A percentile compares a stretch with the other conserved stretches of the same genome.
Conservation (phyloP, 2,329 filamentous ascomycete genomes). For the Corynespora cassiicola region DNA sequence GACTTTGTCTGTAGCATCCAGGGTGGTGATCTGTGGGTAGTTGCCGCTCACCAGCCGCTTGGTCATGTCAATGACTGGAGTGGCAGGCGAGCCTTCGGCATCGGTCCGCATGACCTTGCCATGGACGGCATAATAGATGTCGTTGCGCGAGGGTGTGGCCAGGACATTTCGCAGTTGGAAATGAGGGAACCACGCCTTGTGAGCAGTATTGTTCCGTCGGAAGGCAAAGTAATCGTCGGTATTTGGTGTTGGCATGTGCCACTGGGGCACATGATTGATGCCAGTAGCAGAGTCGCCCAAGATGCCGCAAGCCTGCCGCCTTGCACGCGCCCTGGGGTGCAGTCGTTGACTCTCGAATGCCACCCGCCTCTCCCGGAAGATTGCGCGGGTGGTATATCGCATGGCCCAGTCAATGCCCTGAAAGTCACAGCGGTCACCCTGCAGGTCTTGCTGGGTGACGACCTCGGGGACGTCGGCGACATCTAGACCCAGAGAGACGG, state of each 20-base stretch:
- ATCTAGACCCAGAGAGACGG: constrained; percentile 26
- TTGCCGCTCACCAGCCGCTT: constrained; percentile 46
- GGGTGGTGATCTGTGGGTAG: constrained; percentile 58
- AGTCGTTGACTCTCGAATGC: constrained; percentile 29
- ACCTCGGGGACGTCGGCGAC: constrained; percentile 28
- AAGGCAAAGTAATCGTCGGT: constrained; percentile 57
- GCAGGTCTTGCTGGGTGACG: constrained; percentile 38
- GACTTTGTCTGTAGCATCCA: constrained; percentile 57
- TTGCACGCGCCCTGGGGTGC: constrained; percentile 18
- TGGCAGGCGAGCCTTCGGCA: constrained; percentile 50
- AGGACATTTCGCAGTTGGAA: constrained; percentile 67
- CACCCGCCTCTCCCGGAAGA: constrained; percentile 30
- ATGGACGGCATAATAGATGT: constrained; percentile 60
- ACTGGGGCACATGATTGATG: constrained; percentile 19
- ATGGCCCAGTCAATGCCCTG: constrained; percentile 47
- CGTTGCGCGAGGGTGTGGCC: constrained; percentile 60
- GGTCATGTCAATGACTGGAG: constrained; percentile 57
- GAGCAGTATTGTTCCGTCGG: constrained; percentile 56
- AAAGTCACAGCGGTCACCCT: constrained; percentile 43
- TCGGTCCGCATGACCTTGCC: constrained; percentile 58
- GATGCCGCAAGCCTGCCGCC: constrained; percentile 25
- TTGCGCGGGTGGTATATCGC: constrained; percentile 33
- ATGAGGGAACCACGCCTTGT: constrained; percentile 60
- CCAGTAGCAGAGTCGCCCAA: neutral
- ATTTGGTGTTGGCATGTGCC: constrained; percentile 36